A percentile compares a stretch with the other conserved stretches of the same genome.
Evolutionary conservation across 2,329 filamentous ascomycete species (phyloP).

Genomic region (Paecilomyces formosus): DNA sequence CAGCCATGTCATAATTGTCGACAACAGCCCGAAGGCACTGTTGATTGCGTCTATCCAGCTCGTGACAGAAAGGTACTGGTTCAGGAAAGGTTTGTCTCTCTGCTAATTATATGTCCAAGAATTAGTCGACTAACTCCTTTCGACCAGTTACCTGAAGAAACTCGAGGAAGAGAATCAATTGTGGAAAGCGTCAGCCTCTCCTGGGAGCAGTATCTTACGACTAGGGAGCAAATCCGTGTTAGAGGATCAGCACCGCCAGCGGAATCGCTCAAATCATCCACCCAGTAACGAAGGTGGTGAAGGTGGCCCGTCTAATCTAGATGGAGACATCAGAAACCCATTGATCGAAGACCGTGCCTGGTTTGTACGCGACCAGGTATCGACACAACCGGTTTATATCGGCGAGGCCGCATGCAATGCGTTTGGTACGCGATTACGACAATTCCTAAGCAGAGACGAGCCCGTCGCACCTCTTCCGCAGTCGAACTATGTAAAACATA

Average conservation of each 20-base stretch:
- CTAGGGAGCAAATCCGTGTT: neutral
- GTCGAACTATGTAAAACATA: constrained; percentile 7
- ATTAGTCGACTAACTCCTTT: neutral
- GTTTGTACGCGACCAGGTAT: constrained; percentile 8
- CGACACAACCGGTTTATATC: constrained; percentile 8
- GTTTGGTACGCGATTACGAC: constrained; percentile 7
- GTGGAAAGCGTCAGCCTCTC: neutral
- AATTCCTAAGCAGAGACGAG: constrained; percentile 7
- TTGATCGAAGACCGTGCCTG: constrained; percentile 9
- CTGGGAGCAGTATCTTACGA: neutral
- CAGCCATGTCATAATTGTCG: constrained; percentile 7
- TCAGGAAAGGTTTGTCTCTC: constrained; percentile 1
- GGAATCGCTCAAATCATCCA: neutral
- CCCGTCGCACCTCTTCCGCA: constrained; percentile 6
- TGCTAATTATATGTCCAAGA: neutral
- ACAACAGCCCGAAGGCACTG: constrained; percentile 3
- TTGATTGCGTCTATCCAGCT: constrained; percentile 7
- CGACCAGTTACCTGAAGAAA: constrained; percentile 5
- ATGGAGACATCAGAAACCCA: constrained; percentile 7
- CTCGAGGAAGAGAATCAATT: constrained; percentile 5
- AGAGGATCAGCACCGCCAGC: constrained; percentile 1
- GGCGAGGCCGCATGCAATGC: constrained; percentile 9
- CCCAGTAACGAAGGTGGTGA: neutral
- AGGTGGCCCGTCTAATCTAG: neutral
- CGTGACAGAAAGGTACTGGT: constrained; percentile 7